These are phyloP conservation scores for Hyparrhenia diplandra DNA, from an alignment of 176 grass and related monocot genomes.

Conservation along the genomic window DNA sequence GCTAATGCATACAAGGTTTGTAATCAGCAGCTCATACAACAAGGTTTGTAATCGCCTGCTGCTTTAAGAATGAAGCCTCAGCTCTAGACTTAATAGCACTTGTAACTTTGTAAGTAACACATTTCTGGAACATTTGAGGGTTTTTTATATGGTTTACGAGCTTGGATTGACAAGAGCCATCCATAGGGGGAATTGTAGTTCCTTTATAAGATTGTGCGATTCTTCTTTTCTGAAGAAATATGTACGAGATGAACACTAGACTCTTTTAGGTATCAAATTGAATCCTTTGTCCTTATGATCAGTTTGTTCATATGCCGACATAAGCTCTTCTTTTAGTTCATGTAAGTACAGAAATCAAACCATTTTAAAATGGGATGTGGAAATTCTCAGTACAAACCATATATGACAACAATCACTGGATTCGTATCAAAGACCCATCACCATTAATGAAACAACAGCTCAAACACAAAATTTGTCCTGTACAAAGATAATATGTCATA, in stretches of 20 bases:
- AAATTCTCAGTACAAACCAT: slow-evolving; percentile 8
- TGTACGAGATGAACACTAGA: neutral
- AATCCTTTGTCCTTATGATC: neutral
- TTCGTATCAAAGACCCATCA: neutral
- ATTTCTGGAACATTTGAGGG: neutral
- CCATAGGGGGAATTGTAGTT: neutral
- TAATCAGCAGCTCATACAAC: neutral
- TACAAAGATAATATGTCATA: neutral
- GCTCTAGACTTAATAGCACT: neutral
- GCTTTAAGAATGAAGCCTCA: neutral
- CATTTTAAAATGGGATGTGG: neutral
- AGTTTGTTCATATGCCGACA: neutral
- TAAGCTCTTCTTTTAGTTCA: neutral
- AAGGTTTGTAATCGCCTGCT: neutral
- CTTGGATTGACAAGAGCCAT: neutral
- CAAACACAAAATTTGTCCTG: slow-evolving; percentile 1
- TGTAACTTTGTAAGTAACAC: neutral
- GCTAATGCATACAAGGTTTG: neutral
- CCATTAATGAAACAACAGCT: neutral
- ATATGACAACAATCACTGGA: neutral
- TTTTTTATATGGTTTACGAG: neutral
- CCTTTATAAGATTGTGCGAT: neutral
- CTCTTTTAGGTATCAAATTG: neutral
- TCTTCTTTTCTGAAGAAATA: neutral
- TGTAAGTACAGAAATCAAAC: neutral